Conservation (phyloP, 1,284 basidiomycete species). For the Golubevia pallescens region DNA sequence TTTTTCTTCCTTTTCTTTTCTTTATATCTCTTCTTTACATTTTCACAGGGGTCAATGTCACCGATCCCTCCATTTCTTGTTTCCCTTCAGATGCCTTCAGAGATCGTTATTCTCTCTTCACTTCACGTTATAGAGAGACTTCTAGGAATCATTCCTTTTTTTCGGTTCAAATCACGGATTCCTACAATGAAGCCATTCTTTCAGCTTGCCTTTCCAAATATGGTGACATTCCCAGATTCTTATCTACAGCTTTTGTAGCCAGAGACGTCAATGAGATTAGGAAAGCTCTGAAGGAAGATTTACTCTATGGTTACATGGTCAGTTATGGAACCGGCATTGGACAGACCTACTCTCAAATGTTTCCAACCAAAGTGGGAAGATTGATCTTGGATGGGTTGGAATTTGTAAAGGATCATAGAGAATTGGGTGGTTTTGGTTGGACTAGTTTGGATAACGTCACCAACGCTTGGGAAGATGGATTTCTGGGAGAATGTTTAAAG, state of each 20-base stretch:
- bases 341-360: conserved; percentile 27
- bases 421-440: conserved; percentile 21
- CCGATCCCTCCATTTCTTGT: conserved; percentile 11
- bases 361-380: conserved; percentile 18
- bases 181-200: conserved; percentile 15
- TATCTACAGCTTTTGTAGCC: conserved; percentile 25
- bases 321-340: conserved; percentile 30
- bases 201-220: conserved; percentile 16
- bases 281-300: conserved; percentile 15
- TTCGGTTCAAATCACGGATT: not conserved
- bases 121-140: conserved; percentile 2
- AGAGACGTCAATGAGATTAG: conserved; percentile 26
- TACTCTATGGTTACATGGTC: conserved; percentile 22
- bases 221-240: conserved; percentile 15
- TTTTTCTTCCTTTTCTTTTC: too few relatives aligned
- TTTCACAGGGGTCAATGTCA: conserved; percentile 6
- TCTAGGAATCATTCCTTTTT: not conserved
- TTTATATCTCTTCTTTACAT: not conserved
- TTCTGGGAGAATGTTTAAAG: conserved; percentile 26
- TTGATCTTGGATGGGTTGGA: conserved; percentile 25
- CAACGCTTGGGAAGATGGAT: conserved; percentile 23
- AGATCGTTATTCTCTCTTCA: conserved; percentile 19
- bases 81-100: conserved; percentile 26
- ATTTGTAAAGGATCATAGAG: conserved; percentile 19
- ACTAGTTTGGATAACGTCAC: conserved; percentile 27